phyloP scores from a whole-genome alignment of 2,329 filamentous ascomycete genomes.

The Bipolaris oryzae region DNA sequence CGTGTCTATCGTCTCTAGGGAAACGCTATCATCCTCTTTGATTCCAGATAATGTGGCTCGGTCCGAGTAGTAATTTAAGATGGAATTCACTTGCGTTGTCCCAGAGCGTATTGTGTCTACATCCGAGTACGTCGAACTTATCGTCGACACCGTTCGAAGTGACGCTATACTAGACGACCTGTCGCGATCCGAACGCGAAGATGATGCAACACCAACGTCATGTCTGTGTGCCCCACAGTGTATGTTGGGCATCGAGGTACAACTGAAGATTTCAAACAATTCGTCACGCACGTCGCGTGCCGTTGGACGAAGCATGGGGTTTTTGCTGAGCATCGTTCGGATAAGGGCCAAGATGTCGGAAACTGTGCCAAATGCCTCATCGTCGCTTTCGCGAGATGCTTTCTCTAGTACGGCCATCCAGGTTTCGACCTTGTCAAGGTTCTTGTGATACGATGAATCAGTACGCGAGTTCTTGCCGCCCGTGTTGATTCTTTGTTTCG shows the following conservation, averaged over 20 bases:
- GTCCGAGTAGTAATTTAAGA: constrained; percentile 41
- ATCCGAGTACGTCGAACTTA: constrained; percentile 34
- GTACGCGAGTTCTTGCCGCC: constrained; percentile 60
- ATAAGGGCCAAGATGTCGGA: constrained; percentile 51
- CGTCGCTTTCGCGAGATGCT: constrained; percentile 56
- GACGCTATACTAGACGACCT: constrained; percentile 38
- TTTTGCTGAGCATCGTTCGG: constrained; percentile 51
- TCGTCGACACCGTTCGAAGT: constrained; percentile 37
- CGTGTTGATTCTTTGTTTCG: constrained; percentile 63
- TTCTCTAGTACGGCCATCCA: constrained; percentile 70
- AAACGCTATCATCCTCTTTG: constrained; percentile 39
- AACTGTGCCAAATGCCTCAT: constrained; percentile 49
- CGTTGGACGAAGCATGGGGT: constrained; percentile 49
- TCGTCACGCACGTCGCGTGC: constrained; percentile 51
- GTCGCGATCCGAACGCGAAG: constrained; percentile 36
- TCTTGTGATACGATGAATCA: constrained; percentile 75
- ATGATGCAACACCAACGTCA: constrained; percentile 33
- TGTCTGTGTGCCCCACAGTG: constrained; percentile 46
- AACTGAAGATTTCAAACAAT: constrained; percentile 39
- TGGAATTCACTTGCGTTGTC: constrained; percentile 35
- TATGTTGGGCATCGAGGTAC: constrained; percentile 41
- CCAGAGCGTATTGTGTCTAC: constrained; percentile 40
- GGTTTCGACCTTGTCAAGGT: constrained; percentile 68
- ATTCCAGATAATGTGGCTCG: constrained; percentile 38
- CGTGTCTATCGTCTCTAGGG: constrained; percentile 36